Evolutionary conservation across 352 stramenopile species (phyloP).

Genomic region (Phytophthora nicotianae): DNA sequence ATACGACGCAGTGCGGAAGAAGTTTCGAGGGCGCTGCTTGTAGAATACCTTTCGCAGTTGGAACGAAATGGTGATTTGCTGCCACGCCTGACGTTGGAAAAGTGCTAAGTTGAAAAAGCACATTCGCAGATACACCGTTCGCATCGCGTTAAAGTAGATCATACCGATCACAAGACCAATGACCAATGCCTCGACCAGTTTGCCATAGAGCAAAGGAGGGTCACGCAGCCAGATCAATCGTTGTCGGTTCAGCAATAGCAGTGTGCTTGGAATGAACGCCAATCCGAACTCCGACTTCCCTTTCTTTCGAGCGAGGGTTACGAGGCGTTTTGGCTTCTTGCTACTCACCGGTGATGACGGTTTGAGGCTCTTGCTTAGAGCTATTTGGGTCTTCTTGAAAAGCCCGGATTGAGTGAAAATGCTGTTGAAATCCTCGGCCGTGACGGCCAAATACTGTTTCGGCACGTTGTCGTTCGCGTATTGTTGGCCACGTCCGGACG

Average conservation of each 20-base stretch:
- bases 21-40: constrained; percentile 90
- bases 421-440: constrained; percentile 59
- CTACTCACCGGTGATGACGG: constrained; percentile 42
- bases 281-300: constrained; percentile 60
- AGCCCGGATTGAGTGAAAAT: constrained; percentile 62
- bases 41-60: constrained; percentile 89
- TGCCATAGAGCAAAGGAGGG: constrained; percentile 62
- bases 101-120: constrained; percentile 73
- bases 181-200: constrained; percentile 67
- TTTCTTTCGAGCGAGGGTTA: constrained; percentile 54
- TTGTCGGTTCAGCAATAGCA: constrained; percentile 59
- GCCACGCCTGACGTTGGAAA: constrained; percentile 76
- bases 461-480: constrained; percentile 51
- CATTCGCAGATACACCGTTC: constrained; percentile 72
- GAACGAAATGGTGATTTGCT: constrained; percentile 77
- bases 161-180: constrained; percentile 87
- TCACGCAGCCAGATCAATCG: constrained; percentile 73
- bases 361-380: constrained; percentile 50
- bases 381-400: constrained; percentile 56
- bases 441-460: constrained; percentile 33
- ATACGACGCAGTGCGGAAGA: constrained; percentile 88
- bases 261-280: constrained; percentile 44
- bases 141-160: constrained; percentile 65
- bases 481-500: constrained; percentile 54
- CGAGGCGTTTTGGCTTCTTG: constrained; percentile 56